phyloP scores from a whole-genome alignment of 371 early-diverging fungal species.

The Syncephalastrum racemosum region DNA sequence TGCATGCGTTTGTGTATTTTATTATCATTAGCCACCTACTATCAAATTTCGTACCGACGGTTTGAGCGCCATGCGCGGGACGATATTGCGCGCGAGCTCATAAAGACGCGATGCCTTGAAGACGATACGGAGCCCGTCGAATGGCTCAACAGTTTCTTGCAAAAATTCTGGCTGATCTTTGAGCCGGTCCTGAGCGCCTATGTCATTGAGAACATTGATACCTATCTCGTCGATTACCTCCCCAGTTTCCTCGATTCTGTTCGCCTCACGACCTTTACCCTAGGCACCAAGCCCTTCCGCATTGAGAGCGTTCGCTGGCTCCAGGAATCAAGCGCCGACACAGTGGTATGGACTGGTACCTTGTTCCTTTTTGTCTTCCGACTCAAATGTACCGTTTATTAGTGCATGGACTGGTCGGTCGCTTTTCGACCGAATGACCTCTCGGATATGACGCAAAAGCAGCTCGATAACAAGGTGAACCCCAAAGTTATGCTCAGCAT shows the following conservation, averaged over 20 bases:
- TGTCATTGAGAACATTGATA: constrained; percentile 76
- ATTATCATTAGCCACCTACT: constrained; percentile 59
- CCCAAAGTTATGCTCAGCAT: constrained; percentile 92
- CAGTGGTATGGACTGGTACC: constrained; percentile 55
- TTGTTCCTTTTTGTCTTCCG: not conserved
- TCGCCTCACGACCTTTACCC: constrained; percentile 91
- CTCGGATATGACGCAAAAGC: constrained; percentile 63
- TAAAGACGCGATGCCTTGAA: constrained; percentile 47
- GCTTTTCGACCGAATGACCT: constrained; percentile 84
- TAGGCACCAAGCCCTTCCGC: constrained; percentile 95
- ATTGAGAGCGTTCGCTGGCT: constrained; percentile 85
- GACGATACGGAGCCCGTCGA: constrained; percentile 84
- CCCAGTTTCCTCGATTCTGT: constrained; percentile 93
- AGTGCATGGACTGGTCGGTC: constrained; percentile 92
- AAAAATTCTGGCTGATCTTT: constrained; percentile 91
- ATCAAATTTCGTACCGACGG: constrained; percentile 62
- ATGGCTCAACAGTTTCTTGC: constrained; percentile 96
- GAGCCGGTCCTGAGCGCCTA: constrained; percentile 90
- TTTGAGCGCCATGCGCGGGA: constrained; percentile 69
- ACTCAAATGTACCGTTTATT: not conserved
- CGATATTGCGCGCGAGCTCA: constrained; percentile 69
- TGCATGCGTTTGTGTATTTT: constrained; percentile 6
- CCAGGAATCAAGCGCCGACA: constrained; percentile 76
- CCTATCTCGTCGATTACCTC: constrained; percentile 73
- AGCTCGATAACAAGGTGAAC: constrained; percentile 72